Base-by-base conservation (phyloP, 2,329 filamentous ascomycete species). In the Fusarium paranaense region DNA sequence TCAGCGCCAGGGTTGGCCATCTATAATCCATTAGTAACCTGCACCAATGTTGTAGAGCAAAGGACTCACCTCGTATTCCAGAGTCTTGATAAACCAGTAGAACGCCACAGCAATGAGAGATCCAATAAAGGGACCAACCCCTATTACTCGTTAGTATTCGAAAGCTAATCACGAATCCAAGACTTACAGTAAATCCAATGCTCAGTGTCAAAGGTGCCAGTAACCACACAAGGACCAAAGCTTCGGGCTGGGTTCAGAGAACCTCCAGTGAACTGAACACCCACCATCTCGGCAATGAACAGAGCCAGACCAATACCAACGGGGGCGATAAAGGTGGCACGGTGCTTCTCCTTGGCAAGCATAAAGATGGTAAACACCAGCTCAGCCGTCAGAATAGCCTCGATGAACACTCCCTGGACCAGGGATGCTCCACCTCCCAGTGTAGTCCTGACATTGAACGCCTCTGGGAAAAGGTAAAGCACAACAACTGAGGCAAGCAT, bases 301-400 rank as follows among this genome's bases (percentile, higher is more conserved):
- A 86, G 78, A 16, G 85, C 82, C 66, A 87, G 76, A 3, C 85
- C 85, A 52, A 88, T 87, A 6, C 86, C 86, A 2, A 87, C 79
- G 0, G 86, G 86, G 16, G 86, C 86, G 18, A 87, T 81, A 62
- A 86, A 87, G 1, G 85, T 87, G 0, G 81, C 85, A 6, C 81
- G 80, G 64, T 87, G 86, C 74, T 87, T 86, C 77, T 87, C 86
- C 30, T 85, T 85, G 25, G 86, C 86, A n/a, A 87, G 81, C 86
- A 87, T 87, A 70, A 87, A 86, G 62, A 87, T 86, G 13, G 85
- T 84, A 65, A 87, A 87, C 16, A 86, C 81, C 30, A 88, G 72
- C 70, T 87, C 83, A 13, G 85, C 83, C 4, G 86, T 87, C 18
- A 87, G 78, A 33, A 88, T 80, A 72, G 86, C 85, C 71, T 88